Evolutionary conservation across 345 rosid genomes (phyloP), one percentile per base, ranked within the genome.

Genomic region (Citrus sinensis): DNA sequence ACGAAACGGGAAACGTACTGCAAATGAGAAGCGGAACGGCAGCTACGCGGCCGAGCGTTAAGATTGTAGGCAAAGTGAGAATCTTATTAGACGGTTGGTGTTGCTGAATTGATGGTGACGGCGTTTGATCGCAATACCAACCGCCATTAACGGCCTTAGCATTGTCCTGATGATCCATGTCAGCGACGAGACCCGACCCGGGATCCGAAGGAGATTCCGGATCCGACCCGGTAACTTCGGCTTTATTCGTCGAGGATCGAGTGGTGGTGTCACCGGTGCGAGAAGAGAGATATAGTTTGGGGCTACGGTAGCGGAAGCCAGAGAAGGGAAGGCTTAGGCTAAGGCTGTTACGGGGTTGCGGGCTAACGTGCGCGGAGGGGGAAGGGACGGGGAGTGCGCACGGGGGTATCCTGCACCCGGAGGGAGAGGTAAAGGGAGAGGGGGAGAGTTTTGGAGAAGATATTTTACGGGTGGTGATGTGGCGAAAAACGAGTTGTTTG

Each of bases 41-140:
- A 49, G 91, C 93, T 64, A 97, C 98, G 32, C 99, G 99, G 46
- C 93, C 98, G 46, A 97, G 94, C 70, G 99, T 97, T 82, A 97
- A 85, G 67, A 97, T 76, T 56, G 98, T 97, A 1, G 99, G 99
- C 84, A 97, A 81, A 20, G 98, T 94, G 75, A 97, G 90, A 59
- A 97, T 85, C 82, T 92, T 91, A 34, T 89, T 73, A 78, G 82
- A 80, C 11, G 80, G 59, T 14, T 84, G 84, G 0, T 85, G 80
- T 19, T 80, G 73, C 5, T 81, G 84, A 56, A 71, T 78, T 74
- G 83, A 74, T 82, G 88, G 87, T 55, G 84, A 16, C 60, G 67
- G 75, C 6, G 64, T 60, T 68, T 70, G 81, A 63, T 79, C 62
- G 30, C 39, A 65, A 77, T 65, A 35, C 70, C 77, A 80, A 73